Evolutionary conservation across 2,329 filamentous ascomycete genomes (phyloP).

Genomic region (Penicillium digitatum): DNA sequence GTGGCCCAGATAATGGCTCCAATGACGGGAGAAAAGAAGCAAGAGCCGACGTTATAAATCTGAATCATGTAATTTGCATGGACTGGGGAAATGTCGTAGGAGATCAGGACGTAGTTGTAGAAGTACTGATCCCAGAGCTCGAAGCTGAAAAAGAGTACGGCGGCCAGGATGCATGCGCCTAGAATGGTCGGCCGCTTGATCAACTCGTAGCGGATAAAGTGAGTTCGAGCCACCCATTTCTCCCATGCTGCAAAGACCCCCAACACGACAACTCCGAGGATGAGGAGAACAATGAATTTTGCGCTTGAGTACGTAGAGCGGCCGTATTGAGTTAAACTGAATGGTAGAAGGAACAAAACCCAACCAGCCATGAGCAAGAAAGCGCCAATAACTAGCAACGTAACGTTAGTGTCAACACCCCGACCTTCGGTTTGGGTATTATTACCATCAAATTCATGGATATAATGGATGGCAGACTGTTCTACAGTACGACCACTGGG

Average conservation of each 20-base stretch:
- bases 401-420: slow-evolving; percentile 32
- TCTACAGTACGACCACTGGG: slow-evolving; percentile 45
- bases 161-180: slow-evolving; percentile 50
- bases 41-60: slow-evolving; percentile 54
- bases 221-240: slow-evolving; percentile 48
- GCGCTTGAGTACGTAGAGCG: slow-evolving; percentile 44
- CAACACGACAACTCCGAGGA: slow-evolving; percentile 54
- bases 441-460: slow-evolving; percentile 59
- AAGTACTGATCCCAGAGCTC: slow-evolving; percentile 55
- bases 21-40: slow-evolving; percentile 49
- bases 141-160: slow-evolving; percentile 49
- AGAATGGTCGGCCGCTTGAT: slow-evolving; percentile 50
- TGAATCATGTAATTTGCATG: slow-evolving; percentile 48
- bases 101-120: slow-evolving; percentile 52
- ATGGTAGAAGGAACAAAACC: slow-evolving; percentile 62
- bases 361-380: slow-evolving; percentile 56
- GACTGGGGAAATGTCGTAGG: slow-evolving; percentile 45
- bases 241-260: slow-evolving; percentile 55
- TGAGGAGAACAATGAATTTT: slow-evolving; percentile 49
- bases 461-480: slow-evolving; percentile 53
- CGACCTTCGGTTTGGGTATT: slow-evolving; percentile 43
- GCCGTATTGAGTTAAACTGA: slow-evolving; percentile 51
- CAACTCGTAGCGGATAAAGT: slow-evolving; percentile 55
- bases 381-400: slow-evolving; percentile 20
- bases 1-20: slow-evolving; percentile 49